A percentile compares a stretch with the other conserved stretches of the same genome.
phyloP scores from a whole-genome alignment of 2,329 filamentous ascomycete genomes.

The Clonostachys solani region DNA sequence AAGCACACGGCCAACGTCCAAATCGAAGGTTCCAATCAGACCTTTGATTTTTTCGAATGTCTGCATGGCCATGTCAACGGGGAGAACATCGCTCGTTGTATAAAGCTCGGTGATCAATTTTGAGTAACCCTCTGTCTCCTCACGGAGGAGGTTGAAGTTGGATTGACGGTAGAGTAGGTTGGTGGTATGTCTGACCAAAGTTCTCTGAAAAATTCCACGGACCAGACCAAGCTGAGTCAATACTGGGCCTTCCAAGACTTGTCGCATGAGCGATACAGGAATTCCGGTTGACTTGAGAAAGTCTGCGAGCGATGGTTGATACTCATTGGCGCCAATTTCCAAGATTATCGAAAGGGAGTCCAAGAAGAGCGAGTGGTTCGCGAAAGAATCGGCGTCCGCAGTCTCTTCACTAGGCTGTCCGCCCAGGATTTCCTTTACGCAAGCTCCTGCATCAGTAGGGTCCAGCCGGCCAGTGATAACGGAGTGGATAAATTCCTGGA shows the following conservation, averaged over 20 bases:
- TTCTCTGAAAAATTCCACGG: conserved; percentile 75
- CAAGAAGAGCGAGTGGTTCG: conserved; percentile 69
- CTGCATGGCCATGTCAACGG: conserved; percentile 71
- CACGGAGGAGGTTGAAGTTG: conserved; percentile 91
- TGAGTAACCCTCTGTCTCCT: conserved; percentile 95
- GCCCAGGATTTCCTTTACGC: conserved; percentile 70
- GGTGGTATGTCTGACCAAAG: conserved; percentile 85
- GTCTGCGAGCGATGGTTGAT: conserved; percentile 50
- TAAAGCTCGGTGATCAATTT: conserved; percentile 96
- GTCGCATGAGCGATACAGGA: conserved; percentile 67
- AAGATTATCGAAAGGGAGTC: conserved; percentile 78
- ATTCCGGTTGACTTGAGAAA: conserved; percentile 73
- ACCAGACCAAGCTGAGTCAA: conserved; percentile 76
- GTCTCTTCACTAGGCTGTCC: not conserved
- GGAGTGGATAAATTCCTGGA: conserved; percentile 80
- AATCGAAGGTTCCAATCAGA: conserved; percentile 92
- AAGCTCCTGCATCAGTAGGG: conserved; percentile 63
- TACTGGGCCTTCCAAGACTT: conserved; percentile 75
- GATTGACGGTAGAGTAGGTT: conserved; percentile 92
- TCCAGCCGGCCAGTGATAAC: conserved; percentile 66
- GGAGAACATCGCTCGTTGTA: conserved; percentile 75
- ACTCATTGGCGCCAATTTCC: conserved; percentile 37
- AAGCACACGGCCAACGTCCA: conserved; percentile 90
- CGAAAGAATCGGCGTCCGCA: conserved; percentile 47
- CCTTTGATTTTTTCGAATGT: conserved; percentile 92